These are phyloP conservation scores for Candida ipomoeae DNA, from an alignment of 805 yeast species.

Conservation along the genomic window DNA sequence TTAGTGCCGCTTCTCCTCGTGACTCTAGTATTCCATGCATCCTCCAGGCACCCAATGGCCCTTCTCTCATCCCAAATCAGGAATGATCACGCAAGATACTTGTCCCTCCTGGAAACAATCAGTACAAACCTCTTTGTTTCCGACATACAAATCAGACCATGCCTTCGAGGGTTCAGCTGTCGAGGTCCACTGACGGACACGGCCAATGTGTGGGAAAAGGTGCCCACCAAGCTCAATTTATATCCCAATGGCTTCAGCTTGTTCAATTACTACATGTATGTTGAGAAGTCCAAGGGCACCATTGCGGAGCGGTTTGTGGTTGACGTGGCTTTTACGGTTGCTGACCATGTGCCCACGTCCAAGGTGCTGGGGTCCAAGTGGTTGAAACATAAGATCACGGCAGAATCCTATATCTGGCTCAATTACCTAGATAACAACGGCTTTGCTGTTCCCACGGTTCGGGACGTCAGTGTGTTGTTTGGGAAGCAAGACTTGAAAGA, in stretches of 20 bases:
- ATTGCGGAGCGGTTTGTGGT: slow-evolving; percentile 10
- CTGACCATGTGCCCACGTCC: slow-evolving; percentile 6
- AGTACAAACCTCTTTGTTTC: slow-evolving; percentile 10
- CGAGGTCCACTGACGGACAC: slow-evolving; percentile 1
- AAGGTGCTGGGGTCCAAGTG: slow-evolving; percentile 7
- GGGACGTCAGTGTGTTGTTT: slow-evolving; percentile 27
- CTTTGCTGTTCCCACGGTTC: slow-evolving; percentile 16
- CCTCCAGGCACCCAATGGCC: not conserved
- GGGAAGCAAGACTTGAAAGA: slow-evolving; percentile 31
- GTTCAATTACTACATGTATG: slow-evolving; percentile 17
- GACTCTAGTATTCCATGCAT: slow-evolving; percentile 7
- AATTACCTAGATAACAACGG: slow-evolving; percentile 11
- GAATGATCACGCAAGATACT: not conserved
- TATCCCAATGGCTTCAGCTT: slow-evolving; percentile 8
- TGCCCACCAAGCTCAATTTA: slow-evolving; percentile 14
- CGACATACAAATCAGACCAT: slow-evolving; percentile 12
- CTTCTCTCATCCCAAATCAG: slow-evolving; percentile 2
- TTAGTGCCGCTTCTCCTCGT: slow-evolving; percentile 8
- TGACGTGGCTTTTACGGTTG: slow-evolving; percentile 10
- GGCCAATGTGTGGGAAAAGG: slow-evolving; percentile 9
- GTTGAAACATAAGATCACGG: slow-evolving; percentile 5
- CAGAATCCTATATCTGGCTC: slow-evolving; percentile 13
- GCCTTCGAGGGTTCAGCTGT: slow-evolving; percentile 17
- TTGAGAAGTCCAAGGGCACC: slow-evolving; percentile 8
- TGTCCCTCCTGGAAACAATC: slow-evolving; percentile 13